These are phyloP conservation scores for Septoria linicola DNA, from an alignment of 2,329 filamentous ascomycete species.

Conservation along the genomic window DNA sequence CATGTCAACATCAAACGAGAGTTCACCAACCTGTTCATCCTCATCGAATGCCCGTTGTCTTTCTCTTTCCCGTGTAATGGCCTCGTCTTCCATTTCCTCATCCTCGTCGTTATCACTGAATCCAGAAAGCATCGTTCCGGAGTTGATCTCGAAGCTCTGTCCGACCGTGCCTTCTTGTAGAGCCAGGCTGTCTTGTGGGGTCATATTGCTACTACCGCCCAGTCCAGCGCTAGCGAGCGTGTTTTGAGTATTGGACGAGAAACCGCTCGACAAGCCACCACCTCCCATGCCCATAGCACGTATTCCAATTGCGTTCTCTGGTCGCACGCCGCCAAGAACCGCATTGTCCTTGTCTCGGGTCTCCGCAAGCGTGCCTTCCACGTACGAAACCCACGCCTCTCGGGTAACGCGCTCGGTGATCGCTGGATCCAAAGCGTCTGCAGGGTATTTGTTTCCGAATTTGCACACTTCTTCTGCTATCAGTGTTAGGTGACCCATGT, in stretches of 20 bases:
- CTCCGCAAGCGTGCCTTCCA: conserved; percentile 87
- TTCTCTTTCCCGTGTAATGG: conserved; percentile 23
- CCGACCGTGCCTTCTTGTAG: conserved; percentile 37
- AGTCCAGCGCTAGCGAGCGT: conserved; percentile 79
- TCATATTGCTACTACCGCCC: conserved; percentile 53
- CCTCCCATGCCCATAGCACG: conserved; percentile 46
- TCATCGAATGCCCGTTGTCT: conserved; percentile 42
- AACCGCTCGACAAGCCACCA: conserved; percentile 50
- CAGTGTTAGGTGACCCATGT: conserved; percentile 96
- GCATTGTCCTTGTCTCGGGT: conserved; percentile 95
- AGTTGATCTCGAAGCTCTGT: conserved; percentile 38
- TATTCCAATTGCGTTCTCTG: conserved; percentile 82
- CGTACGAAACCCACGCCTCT: conserved; percentile 89
- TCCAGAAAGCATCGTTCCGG: conserved; percentile 61
- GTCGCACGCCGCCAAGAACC: conserved; percentile 92
- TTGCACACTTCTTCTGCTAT: conserved; percentile 99
- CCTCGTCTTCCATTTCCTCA: conserved; percentile 74
- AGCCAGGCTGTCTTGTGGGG: conserved; percentile 36
- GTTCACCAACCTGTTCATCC: conserved; percentile 66
- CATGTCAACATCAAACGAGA: conserved; percentile 63
- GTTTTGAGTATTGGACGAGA: conserved; percentile 46
- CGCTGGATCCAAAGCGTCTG: conserved; percentile 77
- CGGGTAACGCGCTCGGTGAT: conserved; percentile 88
- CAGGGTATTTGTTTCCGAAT: conserved; percentile 90
- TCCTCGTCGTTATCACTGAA: conserved; percentile 97